A percentile compares a stretch with the other conserved stretches of the same genome.
Conservation (phyloP, 805 yeast genomes). For the Peterozyma xylosa region DNA sequence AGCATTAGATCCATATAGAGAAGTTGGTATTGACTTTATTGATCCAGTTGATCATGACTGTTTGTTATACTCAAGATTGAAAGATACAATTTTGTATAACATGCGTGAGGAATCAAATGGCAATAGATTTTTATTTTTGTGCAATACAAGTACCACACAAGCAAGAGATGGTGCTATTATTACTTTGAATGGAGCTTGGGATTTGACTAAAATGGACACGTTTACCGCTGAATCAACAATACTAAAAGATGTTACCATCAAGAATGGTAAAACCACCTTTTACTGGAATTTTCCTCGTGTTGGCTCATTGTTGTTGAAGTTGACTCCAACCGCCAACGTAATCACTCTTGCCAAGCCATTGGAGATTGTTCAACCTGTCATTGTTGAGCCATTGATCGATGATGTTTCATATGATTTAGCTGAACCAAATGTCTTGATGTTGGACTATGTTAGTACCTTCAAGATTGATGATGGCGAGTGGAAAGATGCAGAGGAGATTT, state of each 20-base stretch:
- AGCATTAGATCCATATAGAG: slow-evolving; percentile 6
- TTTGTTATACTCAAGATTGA: slow-evolving; percentile 6
- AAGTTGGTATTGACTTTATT: slow-evolving; percentile 5
- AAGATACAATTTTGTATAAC: slow-evolving; percentile 6
- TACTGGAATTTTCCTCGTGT: slow-evolving; percentile 7
- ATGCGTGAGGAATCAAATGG: slow-evolving; percentile 7
- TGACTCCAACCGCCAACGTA: slow-evolving; percentile 1
- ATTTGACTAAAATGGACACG: slow-evolving; percentile 5
- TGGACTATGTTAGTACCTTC: slow-evolving; percentile 5
- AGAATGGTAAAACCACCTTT: slow-evolving; percentile 2
- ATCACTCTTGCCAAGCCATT: background rate
- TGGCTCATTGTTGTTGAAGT: slow-evolving; percentile 6
- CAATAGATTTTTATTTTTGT: slow-evolving; percentile 4
- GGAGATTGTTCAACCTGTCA: background rate
- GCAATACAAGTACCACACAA: slow-evolving; percentile 7
- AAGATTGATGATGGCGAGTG: slow-evolving; percentile 7
- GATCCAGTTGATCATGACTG: slow-evolving; percentile 7
- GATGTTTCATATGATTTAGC: slow-evolving; percentile 1
- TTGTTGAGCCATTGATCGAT: slow-evolving; percentile 2
- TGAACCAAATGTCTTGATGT: slow-evolving; percentile 9
- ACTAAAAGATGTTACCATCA: background rate
- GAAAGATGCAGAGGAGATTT: slow-evolving; percentile 88
- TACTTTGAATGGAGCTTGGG: slow-evolving; percentile 8
- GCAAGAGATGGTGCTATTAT: slow-evolving; percentile 3
- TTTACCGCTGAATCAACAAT: slow-evolving; percentile 1